phyloP scores from a whole-genome alignment of 2,329 filamentous ascomycete species.

The Cordyceps militaris region DNA sequence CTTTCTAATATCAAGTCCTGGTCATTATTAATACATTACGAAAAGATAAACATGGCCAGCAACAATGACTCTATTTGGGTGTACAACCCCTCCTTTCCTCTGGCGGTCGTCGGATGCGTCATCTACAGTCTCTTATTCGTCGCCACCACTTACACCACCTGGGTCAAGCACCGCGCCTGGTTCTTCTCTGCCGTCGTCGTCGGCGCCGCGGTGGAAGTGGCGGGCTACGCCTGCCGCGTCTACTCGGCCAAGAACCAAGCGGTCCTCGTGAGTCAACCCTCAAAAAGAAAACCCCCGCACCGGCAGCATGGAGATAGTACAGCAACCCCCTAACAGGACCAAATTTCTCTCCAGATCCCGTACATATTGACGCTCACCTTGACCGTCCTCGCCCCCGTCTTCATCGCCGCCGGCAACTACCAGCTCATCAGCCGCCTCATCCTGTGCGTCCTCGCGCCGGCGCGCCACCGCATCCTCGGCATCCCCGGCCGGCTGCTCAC shows the following conservation, averaged over 20 bases:
- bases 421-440: conserved; percentile 43
- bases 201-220: conserved; percentile 35
- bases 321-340: not conserved
- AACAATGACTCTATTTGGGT: conserved; percentile 30
- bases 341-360: conserved; percentile 21
- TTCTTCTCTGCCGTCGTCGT: conserved; percentile 38
- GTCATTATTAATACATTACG: not conserved
- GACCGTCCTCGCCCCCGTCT: conserved; percentile 42
- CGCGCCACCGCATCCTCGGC: conserved; percentile 28
- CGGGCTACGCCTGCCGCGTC: conserved; percentile 32
- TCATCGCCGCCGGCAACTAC: conserved; percentile 44
- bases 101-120: conserved; percentile 34
- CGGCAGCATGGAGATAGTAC: not conserved
- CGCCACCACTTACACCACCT: conserved; percentile 33
- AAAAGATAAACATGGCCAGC: conserved; percentile 19
- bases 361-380: conserved; percentile 34
- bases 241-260: conserved; percentile 29
- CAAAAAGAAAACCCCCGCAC: not conserved
- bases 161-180: conserved; percentile 33
- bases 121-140: conserved; percentile 33
- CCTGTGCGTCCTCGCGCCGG: conserved; percentile 27
- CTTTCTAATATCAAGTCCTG: not conserved
- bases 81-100: conserved; percentile 36
- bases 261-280: conserved; percentile 28
- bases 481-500: conserved; percentile 34